Base-by-base conservation (phyloP, 2,329 filamentous ascomycete genomes). In the Cordyceps javanica region DNA sequence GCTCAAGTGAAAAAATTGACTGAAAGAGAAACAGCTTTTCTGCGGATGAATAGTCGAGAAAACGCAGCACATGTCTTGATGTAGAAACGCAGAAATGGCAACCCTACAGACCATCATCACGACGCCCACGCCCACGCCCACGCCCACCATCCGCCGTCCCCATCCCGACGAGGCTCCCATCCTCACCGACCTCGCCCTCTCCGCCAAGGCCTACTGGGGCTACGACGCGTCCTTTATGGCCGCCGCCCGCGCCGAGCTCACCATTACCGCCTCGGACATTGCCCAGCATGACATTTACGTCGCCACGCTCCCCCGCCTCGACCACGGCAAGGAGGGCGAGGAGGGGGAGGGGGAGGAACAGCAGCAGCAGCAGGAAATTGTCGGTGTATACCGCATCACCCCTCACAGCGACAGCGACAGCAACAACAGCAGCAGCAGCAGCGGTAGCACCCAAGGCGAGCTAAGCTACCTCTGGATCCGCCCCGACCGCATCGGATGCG, bases 131-230 rank as follows among this genome's bases (percentile, higher is more conserved):
- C 19, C 16, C 28, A 7, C 49, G 2, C 39, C 13, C 11, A 26
- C 10, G 11, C n/a, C 44, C 2, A 14, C 32, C 44, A 19, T 49
- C 34, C 32, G 54, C 32, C 44, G 30, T 10, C 10, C 54, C 21
- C 30, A 38, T 3, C 42, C 53, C 30, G 10, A 8, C 28, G 44
- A 49, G 32, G 53, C 53, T 16, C 21, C 30, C 4, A 8, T 28
- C 23, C 53, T 55, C 42, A 55, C 53, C 44, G 32, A 25, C 23
- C 30, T 55, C 53, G 53, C 53, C 32, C 30, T 55, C 34, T 42
- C 53, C 53, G 53, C 53, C 19, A 55, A 55, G 13, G 42, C 30
- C 32, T 21, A 48, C 53, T 55, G 53, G 53, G 53, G 53, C 32
- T 55, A 55, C 34, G 28, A 21, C 11, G 8, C 41, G 10, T 32